Percentiles rank a stretch among this genome's conserved stretches.
phyloP scores from a whole-genome alignment of 495 filamentous ascomycete genomes.

The Penicillium pulvis region DNA sequence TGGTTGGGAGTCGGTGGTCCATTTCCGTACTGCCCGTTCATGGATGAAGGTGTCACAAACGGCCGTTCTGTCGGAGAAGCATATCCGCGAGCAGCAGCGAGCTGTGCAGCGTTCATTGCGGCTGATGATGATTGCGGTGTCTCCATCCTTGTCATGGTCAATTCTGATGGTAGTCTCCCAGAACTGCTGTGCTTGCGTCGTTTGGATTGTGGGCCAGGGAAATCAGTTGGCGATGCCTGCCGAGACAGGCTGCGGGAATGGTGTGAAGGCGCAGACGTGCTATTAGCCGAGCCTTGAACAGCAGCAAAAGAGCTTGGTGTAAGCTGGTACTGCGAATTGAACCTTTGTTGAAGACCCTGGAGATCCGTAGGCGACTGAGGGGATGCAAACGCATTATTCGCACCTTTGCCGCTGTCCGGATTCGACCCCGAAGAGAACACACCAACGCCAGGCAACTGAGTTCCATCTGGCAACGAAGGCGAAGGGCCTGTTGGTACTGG shows the following conservation, averaged over 20 bases:
- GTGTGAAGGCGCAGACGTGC: constrained; percentile 48
- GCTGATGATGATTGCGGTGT: constrained; percentile 45
- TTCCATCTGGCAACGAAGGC: constrained; percentile 43
- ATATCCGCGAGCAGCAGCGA: constrained; percentile 43
- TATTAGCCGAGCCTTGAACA: constrained; percentile 37
- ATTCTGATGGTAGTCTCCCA: constrained; percentile 64
- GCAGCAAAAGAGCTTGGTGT: constrained; percentile 39
- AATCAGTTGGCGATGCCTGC: constrained; percentile 67
- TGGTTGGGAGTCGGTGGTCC: constrained; percentile 64
- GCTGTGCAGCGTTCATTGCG: constrained; percentile 39
- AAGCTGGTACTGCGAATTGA: constrained; percentile 47
- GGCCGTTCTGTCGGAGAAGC: constrained; percentile 49
- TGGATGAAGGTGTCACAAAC: constrained; percentile 49
- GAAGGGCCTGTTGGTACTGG: constrained; percentile 38
- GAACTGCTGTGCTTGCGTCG: constrained; percentile 73
- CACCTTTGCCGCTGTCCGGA: constrained; percentile 30
- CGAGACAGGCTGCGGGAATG: constrained; percentile 68
- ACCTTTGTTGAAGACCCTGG: constrained; percentile 52
- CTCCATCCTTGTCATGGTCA: constrained; percentile 81
- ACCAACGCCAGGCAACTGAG: constrained; percentile 45
- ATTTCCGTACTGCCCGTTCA: constrained; percentile 53
- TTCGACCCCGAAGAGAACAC: constrained; percentile 46
- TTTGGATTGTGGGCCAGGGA: constrained; percentile 62
- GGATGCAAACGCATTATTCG: constrained; percentile 24
- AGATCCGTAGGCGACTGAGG: constrained; percentile 54